Percentiles rank a stretch among this genome's conserved stretches.
Conservation (phyloP, 2,329 filamentous ascomycete species). For the Xylaria sp. region DNA sequence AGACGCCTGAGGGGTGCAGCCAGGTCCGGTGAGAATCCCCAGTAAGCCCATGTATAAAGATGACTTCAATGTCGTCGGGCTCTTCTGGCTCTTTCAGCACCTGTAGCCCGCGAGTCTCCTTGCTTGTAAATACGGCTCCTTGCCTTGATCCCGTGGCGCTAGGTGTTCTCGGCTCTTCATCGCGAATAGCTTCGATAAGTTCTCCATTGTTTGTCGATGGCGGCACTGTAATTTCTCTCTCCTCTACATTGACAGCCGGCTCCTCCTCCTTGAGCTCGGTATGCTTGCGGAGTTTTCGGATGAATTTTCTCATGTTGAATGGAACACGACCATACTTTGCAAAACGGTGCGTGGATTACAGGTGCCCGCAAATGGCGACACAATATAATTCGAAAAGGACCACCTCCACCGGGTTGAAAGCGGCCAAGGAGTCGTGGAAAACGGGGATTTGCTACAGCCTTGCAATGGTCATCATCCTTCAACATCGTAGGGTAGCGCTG, state of each 20-base stretch:
- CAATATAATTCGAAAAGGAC: background rate
- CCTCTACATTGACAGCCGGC: background rate
- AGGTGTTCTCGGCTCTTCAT: background rate
- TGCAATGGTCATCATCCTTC: background rate
- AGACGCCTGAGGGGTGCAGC: background rate
- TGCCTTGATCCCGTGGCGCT: background rate
- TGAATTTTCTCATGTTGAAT: background rate
- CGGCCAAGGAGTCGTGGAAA: background rate
- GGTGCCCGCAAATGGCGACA: background rate
- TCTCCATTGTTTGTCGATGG: background rate
- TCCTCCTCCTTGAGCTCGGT: background rate
- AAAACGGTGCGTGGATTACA: background rate
- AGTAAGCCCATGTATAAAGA: conserved; percentile 6
- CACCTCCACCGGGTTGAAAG: background rate
- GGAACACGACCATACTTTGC: background rate
- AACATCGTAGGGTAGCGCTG: background rate
- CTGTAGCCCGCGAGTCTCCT: background rate
- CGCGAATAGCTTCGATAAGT: background rate
- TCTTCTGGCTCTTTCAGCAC: background rate
- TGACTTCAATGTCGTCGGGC: background rate
- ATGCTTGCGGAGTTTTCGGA: background rate
- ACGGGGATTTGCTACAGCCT: background rate
- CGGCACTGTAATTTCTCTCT: background rate
- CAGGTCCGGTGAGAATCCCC: background rate
- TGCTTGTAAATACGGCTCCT: background rate